Percentiles rank a stretch among this genome's conserved stretches.
Conservation (phyloP, 768 basidiomycete genomes). For the Russula emetica region DNA sequence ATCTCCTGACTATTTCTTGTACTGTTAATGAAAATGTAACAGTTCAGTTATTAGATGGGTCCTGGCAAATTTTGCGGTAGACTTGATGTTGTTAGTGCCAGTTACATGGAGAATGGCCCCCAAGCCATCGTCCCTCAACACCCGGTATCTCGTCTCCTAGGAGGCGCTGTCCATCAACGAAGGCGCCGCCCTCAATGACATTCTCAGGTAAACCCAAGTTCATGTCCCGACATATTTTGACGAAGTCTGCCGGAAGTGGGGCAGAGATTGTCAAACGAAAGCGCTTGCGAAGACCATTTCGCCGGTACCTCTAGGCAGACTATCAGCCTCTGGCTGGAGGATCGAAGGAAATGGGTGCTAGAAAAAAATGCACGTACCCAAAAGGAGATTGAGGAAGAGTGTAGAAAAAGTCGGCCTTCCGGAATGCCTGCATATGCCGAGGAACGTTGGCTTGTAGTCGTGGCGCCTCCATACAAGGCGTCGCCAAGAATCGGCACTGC, state of each 20-base stretch:
- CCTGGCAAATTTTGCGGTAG: neutral
- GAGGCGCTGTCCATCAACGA: conserved; percentile 17
- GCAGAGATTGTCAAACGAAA: conserved; percentile 24
- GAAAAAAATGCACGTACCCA: conserved; percentile 13
- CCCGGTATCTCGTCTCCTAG: conserved; percentile 1
- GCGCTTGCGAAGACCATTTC: conserved; percentile 19
- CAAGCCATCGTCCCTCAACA: conserved; percentile 22
- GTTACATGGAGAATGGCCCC: neutral
- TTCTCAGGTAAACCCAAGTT: conserved; percentile 8
- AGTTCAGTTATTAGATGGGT: neutral
- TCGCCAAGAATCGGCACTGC: conserved; percentile 27
- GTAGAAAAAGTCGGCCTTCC: conserved; percentile 24
- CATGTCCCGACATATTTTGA: conserved; percentile 20
- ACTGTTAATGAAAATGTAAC: conserved; percentile 11
- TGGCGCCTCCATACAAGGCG: conserved; percentile 14
- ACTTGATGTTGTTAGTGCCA: neutral
- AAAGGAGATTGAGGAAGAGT: conserved; percentile 25
- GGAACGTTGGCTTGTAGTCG: neutral
- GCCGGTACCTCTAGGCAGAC: conserved; percentile 22
- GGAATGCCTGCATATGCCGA: conserved; percentile 7
- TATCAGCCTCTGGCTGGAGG: conserved; percentile 1
- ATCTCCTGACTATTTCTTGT: conserved; percentile 22
- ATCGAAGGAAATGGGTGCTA: neutral
- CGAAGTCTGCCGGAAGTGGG: conserved; percentile 25
- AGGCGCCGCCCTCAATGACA: conserved; percentile 15